Conservation (phyloP, 108 stramenopile genomes). For the Nitzschia inconspicua region DNA sequence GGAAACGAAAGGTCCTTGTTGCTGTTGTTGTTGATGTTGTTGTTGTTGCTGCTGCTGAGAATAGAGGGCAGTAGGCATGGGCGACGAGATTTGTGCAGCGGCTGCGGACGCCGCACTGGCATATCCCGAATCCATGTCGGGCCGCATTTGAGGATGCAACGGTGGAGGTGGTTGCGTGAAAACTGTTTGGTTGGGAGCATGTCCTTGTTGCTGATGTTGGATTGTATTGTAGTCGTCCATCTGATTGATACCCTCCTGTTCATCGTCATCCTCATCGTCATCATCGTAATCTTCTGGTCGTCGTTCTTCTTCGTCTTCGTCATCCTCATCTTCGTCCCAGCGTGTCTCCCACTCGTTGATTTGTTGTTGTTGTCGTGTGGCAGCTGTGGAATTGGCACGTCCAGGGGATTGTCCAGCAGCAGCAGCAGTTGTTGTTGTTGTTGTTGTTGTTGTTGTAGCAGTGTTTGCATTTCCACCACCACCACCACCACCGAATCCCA, state of each 20-base stretch:
- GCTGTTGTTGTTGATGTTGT: constrained; percentile 1
- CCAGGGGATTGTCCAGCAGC: no score
- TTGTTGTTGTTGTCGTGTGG: constrained; percentile 5
- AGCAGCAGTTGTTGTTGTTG: constrained; percentile 1
- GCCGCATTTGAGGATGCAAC: constrained; percentile 1
- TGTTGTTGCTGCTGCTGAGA: neutral
- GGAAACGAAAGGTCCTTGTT: neutral
- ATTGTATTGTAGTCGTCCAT: neutral
- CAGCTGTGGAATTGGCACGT: no score
- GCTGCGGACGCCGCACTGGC: neutral
- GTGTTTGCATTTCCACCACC: constrained; percentile 1
- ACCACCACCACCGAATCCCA: constrained; percentile 15
- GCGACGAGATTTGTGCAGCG: no score
- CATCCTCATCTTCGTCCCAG: constrained; percentile 55
- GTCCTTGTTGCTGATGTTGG: constrained; percentile 1
- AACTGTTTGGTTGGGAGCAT: neutral
- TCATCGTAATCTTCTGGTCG: no score
- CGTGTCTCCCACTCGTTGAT: constrained; percentile 47
- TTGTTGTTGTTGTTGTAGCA: neutral
- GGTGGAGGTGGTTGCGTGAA: neutral
- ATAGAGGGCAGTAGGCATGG: neutral
- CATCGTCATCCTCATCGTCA: constrained; percentile 35
- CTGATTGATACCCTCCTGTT: neutral
- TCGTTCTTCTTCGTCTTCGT: constrained; percentile 34
- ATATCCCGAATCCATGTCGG: constrained; percentile 8